Evolutionary conservation across 2,329 filamentous ascomycete species (phyloP).

Genomic region (Orbilia blumenaviensis): DNA sequence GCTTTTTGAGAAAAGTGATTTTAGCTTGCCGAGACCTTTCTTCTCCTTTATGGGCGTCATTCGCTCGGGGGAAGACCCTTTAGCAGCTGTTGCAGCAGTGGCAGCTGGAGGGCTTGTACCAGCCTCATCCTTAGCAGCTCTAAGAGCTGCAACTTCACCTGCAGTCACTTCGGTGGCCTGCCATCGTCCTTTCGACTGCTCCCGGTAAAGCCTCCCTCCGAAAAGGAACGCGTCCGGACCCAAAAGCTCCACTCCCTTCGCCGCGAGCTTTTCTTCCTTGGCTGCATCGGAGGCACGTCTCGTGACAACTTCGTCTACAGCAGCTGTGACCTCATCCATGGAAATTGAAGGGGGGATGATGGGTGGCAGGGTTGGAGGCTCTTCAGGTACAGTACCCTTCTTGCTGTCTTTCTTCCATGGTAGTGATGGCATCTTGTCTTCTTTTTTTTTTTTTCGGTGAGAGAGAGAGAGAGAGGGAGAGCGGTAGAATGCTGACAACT

Average conservation of each 20-base stretch:
- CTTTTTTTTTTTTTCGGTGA: background rate
- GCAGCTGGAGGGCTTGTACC: background rate
- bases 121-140: background rate
- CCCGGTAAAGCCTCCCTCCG: constrained; percentile 18
- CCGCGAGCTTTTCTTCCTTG: background rate
- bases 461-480: no score
- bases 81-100: no score
- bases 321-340: constrained; percentile 5
- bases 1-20: background rate
- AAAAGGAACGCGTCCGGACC: constrained; percentile 1
- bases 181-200: constrained; percentile 17
- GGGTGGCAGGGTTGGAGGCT: background rate
- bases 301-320: constrained; percentile 23
- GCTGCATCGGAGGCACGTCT: background rate
- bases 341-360: background rate
- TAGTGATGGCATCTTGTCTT: background rate
- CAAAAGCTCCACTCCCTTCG: constrained; percentile 12
- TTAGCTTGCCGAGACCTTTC: background rate
- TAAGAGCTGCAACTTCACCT: background rate
- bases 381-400: background rate
- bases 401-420: constrained; percentile 23
- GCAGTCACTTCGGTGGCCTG: background rate
- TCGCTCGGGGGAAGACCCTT: background rate
- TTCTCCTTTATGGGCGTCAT: background rate
- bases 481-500: no score